phyloP scores from a whole-genome alignment of 129 eudicot genomes.

The Tagetes patula region DNA sequence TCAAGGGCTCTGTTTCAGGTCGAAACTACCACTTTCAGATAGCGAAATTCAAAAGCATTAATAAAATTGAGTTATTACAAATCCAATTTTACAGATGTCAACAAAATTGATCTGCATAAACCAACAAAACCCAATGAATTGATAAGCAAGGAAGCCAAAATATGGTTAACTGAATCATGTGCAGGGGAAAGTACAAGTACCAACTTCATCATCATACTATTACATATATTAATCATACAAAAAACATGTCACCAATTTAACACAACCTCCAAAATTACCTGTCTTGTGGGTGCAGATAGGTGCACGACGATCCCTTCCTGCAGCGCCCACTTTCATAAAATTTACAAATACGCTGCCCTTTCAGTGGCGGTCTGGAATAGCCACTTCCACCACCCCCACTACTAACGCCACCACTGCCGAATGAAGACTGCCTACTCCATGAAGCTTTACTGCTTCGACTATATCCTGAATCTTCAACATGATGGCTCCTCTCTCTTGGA shows the following conservation, averaged over 20 bases:
- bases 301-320: constrained; percentile 72
- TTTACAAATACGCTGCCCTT: constrained; percentile 70
- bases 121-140: constrained; percentile 1
- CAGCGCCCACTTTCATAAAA: constrained; percentile 78
- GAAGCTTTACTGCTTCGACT: constrained; percentile 53
- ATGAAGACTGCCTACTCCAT: constrained; percentile 60
- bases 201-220: constrained; percentile 26
- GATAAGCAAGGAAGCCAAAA: constrained; percentile 16
- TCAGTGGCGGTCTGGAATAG: constrained; percentile 50
- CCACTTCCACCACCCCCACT: constrained; percentile 53
- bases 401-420: constrained; percentile 20
- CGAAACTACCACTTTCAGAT: neutral
- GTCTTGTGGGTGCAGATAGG: constrained; percentile 65
- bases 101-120: constrained; percentile 10
- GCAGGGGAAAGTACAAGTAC: constrained; percentile 23
- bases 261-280: constrained; percentile 19
- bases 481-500: constrained; percentile 58
- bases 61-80: neutral
- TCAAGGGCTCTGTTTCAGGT: no score
- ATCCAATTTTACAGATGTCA: neutral
- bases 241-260: constrained; percentile 28
- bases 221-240: constrained; percentile 38
- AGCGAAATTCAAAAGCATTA: neutral
- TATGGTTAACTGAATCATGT: constrained; percentile 34
- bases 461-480: constrained; percentile 53